Percentiles rank a stretch among this genome's conserved stretches.
Conservation (phyloP, 2,329 filamentous ascomycete species). For the Aspergillus arachidicola region DNA sequence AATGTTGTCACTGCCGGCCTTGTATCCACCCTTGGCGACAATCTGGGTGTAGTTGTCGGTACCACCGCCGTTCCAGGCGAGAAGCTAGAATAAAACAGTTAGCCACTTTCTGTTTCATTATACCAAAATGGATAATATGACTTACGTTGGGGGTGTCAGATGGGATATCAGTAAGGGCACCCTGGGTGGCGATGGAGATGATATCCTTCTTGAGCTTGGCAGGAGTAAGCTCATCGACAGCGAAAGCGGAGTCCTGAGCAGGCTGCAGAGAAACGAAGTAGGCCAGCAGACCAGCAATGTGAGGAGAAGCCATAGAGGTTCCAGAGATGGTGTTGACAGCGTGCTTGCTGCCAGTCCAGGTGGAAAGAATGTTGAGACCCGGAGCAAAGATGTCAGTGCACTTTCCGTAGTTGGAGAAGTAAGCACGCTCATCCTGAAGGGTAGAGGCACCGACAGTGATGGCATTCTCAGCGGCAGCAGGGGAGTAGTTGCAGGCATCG, state of each 20-base stretch:
- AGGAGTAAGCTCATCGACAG: slow-evolving; percentile 85
- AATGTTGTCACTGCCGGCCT: slow-evolving; percentile 39
- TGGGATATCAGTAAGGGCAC: slow-evolving; percentile 78
- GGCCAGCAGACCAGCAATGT: slow-evolving; percentile 93
- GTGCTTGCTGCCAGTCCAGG: slow-evolving; percentile 96
- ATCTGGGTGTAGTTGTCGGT: slow-evolving; percentile 88
- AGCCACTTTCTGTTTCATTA: slow-evolving; percentile 17
- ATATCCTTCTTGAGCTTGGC: slow-evolving; percentile 91
- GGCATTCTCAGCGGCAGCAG: slow-evolving; percentile 85
- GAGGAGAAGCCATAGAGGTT: slow-evolving; percentile 98
- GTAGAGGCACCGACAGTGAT: slow-evolving; percentile 96
- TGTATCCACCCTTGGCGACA: slow-evolving; percentile 72
- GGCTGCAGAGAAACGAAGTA: slow-evolving; percentile 98
- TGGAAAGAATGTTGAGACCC: slow-evolving; percentile 94
- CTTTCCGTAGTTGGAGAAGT: slow-evolving; percentile 99
- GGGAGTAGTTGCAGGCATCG: slow-evolving; percentile 99
- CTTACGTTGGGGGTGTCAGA: slow-evolving; percentile 79
- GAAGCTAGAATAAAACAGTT: slow-evolving; percentile 55
- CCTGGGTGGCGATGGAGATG: slow-evolving; percentile 78
- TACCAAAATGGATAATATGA: slow-evolving; percentile 13
- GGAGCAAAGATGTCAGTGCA: slow-evolving; percentile 99
- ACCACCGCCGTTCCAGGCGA: slow-evolving; percentile 98
- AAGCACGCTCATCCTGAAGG: slow-evolving; percentile 91
- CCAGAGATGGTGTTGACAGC: slow-evolving; percentile 99
- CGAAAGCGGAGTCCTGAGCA: slow-evolving; percentile 83